phyloP scores from a whole-genome alignment of 768 basidiomycete genomes.

The Royoungia palumana region DNA sequence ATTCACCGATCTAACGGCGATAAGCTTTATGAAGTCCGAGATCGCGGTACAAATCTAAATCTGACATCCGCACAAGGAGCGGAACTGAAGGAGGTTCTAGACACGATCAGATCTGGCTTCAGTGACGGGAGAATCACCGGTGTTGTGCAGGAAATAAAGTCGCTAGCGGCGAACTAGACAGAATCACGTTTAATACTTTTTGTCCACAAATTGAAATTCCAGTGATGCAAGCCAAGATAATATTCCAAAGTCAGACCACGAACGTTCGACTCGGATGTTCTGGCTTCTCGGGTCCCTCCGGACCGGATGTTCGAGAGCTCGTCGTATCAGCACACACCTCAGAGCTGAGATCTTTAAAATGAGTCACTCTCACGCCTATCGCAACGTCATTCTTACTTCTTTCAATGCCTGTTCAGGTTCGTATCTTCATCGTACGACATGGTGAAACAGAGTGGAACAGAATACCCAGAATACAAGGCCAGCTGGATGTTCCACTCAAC shows the following conservation, averaged over 20 bases:
- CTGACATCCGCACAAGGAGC: conserved; percentile 34
- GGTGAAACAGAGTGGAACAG: conserved; percentile 75
- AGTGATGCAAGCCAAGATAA: too few relatives aligned
- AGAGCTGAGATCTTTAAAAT: too few relatives aligned
- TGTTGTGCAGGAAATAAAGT: conserved; percentile 47
- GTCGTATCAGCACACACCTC: too few relatives aligned
- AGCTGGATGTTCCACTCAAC: conserved; percentile 67
- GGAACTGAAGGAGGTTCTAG: conserved; percentile 40
- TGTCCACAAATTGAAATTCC: too few relatives aligned
- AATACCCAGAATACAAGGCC: conserved; percentile 67
- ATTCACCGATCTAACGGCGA: background rate
- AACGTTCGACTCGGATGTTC: too few relatives aligned
- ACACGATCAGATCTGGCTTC: conserved; percentile 45
- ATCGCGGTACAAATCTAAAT: conserved; percentile 34
- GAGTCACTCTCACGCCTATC: too few relatives aligned
- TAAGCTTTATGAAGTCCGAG: conserved; percentile 51
- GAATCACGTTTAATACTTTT: too few relatives aligned
- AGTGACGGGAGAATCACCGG: conserved; percentile 56
- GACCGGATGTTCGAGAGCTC: too few relatives aligned
- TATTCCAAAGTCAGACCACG: too few relatives aligned
- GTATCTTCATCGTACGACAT: conserved; percentile 68
- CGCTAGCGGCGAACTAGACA: conserved; percentile 25
- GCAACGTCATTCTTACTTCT: background rate
- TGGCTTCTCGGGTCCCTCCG: too few relatives aligned
- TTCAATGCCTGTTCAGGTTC: conserved; percentile 34